These are phyloP conservation scores for Pachysandra terminalis DNA, from an alignment of 164 flowering plant genomes.

Conservation along the genomic window DNA sequence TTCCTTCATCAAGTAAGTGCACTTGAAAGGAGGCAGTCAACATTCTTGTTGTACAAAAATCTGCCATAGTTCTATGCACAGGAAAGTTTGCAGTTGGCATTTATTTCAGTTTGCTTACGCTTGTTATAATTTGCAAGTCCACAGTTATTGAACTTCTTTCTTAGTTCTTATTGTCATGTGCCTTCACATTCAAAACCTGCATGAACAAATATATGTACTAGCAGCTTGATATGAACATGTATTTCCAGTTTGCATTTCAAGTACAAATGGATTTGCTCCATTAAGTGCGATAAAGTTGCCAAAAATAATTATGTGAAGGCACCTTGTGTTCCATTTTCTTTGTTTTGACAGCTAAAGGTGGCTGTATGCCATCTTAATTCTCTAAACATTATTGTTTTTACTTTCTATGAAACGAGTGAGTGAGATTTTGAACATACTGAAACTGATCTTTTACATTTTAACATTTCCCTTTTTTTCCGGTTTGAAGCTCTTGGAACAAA, in stretches of 20 bases:
- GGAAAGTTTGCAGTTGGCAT: background rate
- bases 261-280: background rate
- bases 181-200: background rate
- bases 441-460: background rate
- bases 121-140: too few species aligned
- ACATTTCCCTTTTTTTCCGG: slow-evolving; percentile 1
- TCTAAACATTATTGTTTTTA: too few species aligned
- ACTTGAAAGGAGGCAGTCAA: background rate
- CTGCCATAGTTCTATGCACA: background rate
- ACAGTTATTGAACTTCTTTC: background rate
- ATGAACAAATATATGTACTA: background rate
- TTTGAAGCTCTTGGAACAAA: slow-evolving; percentile 81
- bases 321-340: background rate
- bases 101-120: too few species aligned
- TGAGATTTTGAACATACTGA: background rate
- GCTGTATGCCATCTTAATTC: background rate
- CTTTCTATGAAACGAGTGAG: background rate
- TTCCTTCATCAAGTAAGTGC: background rate
- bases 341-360: background rate
- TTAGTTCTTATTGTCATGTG: background rate
- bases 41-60: background rate
- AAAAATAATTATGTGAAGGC: background rate
- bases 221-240: background rate
- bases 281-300: background rate
- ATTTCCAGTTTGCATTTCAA: background rate